These are phyloP conservation scores for Cyberlindnera xylosilytica DNA, from an alignment of 805 yeast species.

Conservation along the genomic window DNA sequence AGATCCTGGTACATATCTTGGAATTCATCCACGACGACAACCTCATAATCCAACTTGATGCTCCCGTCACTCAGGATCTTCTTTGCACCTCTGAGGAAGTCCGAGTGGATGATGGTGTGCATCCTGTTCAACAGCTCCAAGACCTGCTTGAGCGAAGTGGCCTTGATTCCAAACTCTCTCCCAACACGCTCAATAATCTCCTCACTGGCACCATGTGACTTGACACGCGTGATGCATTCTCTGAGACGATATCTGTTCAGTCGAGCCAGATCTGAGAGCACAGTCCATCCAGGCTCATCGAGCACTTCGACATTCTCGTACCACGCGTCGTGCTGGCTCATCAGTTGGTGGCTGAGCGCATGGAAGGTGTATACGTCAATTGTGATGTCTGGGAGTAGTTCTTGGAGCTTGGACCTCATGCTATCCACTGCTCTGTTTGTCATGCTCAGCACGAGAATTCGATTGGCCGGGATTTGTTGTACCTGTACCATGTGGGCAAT, in stretches of 20 bases:
- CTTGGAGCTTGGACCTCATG: conserved; percentile 32
- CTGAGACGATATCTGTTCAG: conserved; percentile 13
- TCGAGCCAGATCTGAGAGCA: conserved; percentile 23
- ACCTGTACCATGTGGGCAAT: conserved; percentile 43
- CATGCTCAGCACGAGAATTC: conserved; percentile 60
- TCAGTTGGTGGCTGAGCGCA: conserved; percentile 50
- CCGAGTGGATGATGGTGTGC: conserved; percentile 21
- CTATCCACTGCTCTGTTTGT: conserved; percentile 66
- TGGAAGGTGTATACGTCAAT: conserved; percentile 56
- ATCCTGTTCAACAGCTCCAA: conserved; percentile 12
- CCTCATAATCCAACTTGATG: conserved; percentile 29
- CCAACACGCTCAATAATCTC: not conserved
- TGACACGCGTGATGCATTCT: conserved; percentile 5
- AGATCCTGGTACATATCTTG: conserved; percentile 63
- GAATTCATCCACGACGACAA: conserved; percentile 66
- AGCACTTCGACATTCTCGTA: conserved; percentile 36
- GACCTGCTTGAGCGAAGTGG: conserved; percentile 2
- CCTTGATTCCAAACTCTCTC: not conserved
- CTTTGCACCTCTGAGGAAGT: conserved; percentile 29
- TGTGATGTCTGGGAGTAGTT: conserved; percentile 33
- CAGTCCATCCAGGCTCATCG: conserved; percentile 55
- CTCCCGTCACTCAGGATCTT: conserved; percentile 29
- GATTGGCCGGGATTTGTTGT: conserved; percentile 42
- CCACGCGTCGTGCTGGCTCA: conserved; percentile 34
- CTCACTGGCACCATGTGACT: not conserved